Percentiles rank a stretch among this genome's conserved stretches.
These are phyloP conservation scores for Acanthamoeba castellanii DNA, from an alignment of 208 protist genomes.

Conservation along the genomic window DNA sequence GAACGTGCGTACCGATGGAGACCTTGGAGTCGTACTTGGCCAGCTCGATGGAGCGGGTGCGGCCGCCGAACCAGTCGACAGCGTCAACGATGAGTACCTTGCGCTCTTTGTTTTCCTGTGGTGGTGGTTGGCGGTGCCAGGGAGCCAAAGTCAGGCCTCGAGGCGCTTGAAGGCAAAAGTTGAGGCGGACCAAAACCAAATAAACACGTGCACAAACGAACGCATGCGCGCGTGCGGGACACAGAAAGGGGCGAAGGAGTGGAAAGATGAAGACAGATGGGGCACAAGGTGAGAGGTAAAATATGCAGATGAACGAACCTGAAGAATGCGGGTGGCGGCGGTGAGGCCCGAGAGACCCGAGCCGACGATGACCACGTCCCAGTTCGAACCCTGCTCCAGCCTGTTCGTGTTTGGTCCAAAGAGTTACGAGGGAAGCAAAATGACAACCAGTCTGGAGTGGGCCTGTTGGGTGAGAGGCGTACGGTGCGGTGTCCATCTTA, in stretches of 20 bases:
- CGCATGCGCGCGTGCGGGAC: too few relatives aligned
- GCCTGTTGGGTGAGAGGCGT: not conserved
- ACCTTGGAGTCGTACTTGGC: constrained; percentile 28
- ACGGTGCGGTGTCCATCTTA: not conserved
- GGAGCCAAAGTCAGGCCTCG: too few relatives aligned
- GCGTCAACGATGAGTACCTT: not conserved
- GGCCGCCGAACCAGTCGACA: not conserved
- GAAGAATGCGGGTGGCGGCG: constrained; percentile 15
- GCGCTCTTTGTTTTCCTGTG: not conserved
- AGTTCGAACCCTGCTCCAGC: not conserved
- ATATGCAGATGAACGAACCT: too few relatives aligned
- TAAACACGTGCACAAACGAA: too few relatives aligned
- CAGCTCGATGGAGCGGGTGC: constrained; percentile 4
- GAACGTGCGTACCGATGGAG: not conserved
- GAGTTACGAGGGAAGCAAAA: too few relatives aligned
- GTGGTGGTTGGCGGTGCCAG: not conserved
- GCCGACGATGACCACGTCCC: constrained; percentile 49
- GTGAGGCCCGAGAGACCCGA: constrained; percentile 19
- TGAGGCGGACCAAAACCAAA: too few relatives aligned
- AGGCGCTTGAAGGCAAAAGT: not conserved
- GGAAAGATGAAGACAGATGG: not conserved
- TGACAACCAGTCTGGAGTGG: too few relatives aligned
- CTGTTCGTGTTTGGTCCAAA: not conserved
- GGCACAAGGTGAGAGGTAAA: too few relatives aligned
- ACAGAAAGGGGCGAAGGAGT: too few relatives aligned